Evolutionary conservation across 2,329 filamentous ascomycete species (phyloP).

Genomic region (Dothiorella sarmentorum): DNA sequence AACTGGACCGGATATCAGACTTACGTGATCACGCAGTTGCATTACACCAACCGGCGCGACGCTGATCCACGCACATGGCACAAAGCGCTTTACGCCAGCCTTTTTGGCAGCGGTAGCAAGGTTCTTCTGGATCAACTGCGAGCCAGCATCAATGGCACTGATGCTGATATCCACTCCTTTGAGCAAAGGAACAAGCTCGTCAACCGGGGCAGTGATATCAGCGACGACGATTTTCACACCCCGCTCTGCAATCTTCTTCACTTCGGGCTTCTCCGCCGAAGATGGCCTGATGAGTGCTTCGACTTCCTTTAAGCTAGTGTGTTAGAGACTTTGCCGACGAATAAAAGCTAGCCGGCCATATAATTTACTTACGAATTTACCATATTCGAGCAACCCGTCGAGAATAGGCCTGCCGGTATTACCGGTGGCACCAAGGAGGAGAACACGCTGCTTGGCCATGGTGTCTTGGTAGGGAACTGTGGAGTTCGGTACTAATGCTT

Average conservation of each 20-base stretch:
- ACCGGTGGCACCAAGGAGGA: neutral
- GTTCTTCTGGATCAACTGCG: neutral
- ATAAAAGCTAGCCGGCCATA: no score
- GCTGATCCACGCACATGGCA: slow-evolving; percentile 34
- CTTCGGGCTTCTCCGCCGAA: neutral
- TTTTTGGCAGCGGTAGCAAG: slow-evolving; percentile 25
- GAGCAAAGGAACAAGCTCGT: neutral
- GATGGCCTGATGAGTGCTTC: neutral
- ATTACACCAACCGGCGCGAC: slow-evolving; percentile 44
- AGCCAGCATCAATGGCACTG: neutral
- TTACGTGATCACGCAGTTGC: slow-evolving; percentile 40
- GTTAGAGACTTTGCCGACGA: neutral
- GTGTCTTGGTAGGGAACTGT: neutral
- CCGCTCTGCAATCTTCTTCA: neutral
- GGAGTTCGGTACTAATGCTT: no score
- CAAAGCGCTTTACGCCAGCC: slow-evolving; percentile 32
- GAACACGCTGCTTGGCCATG: neutral
- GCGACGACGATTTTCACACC: neutral
- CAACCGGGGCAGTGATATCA: neutral
- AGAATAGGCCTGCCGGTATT: slow-evolving; percentile 1
- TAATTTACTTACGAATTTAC: neutral
- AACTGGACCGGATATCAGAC: neutral
- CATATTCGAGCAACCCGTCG: neutral
- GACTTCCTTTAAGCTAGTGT: neutral
- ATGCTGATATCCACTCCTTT: neutral